Base-by-base conservation (phyloP, 306 rosid genomes). In the Quercus variabilis region DNA sequence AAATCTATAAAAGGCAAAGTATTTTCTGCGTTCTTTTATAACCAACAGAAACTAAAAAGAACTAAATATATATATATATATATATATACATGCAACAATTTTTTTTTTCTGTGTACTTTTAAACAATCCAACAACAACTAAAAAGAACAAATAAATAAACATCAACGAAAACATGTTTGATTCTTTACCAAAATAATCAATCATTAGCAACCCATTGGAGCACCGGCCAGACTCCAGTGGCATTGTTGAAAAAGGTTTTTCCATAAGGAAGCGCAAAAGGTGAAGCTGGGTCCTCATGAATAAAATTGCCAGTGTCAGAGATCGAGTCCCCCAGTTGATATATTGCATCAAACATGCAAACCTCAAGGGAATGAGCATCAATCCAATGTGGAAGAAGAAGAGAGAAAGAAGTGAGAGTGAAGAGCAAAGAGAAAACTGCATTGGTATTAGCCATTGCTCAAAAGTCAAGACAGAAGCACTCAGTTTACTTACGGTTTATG, bases 261-360 rank as follows among this genome's bases (percentile, higher is more conserved):
- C 78, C 78, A 18, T 79, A 62, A 1, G 74, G 78, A 73, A 38
- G 74, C 10, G 74, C 18, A 14, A n/a, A 72, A 10, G 83, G 43
- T 1, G 30, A 18, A n/a, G 11, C 46, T 3, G 83, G 77, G 17
- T 79, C 55, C 43, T 79, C 78, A 2, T 4, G 5, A 15, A 64
- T 65, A 10, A 73, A 33, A 63, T 64, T 64, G 75, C 74, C 83
- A 0, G 74, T 63, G 68, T 79, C 78, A 1, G 69, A 31, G 10
- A 73, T 26, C 0, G 78, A 73, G 19, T 79, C 78, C 2, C 83
- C 78, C 10, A 79, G 21, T 38, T 73, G 57, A 26, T 79, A 79
- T 4, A 73, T 73, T 4, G 56, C 56, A 55, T 73, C 28, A 26
- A 73, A 54, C 74, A 4, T 64, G 26, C 83, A 73, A 1, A 6